Evolutionary conservation across 768 basidiomycete species (phyloP).

Genomic region (Kwoniella europaea): DNA sequence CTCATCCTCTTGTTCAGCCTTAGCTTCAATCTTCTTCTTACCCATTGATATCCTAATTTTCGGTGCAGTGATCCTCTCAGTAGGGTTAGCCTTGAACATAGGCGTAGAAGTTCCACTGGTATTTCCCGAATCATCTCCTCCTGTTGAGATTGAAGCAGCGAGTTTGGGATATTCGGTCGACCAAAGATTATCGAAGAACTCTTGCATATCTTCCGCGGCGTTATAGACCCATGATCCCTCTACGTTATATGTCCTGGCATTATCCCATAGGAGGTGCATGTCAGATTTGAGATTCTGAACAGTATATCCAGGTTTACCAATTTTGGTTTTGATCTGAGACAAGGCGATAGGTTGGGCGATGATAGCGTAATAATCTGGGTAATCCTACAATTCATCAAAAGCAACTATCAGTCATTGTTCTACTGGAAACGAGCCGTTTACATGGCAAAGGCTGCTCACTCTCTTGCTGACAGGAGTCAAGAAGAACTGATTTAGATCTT

Average conservation of each 20-base stretch:
- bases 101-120: slow-evolving; percentile 47
- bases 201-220: slow-evolving; percentile 93
- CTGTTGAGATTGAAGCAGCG: background rate
- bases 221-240: slow-evolving; percentile 94
- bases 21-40: slow-evolving; percentile 25
- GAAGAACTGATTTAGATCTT: slow-evolving; percentile 54
- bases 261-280: slow-evolving; percentile 89
- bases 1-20: slow-evolving; percentile 58
- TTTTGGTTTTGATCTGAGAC: slow-evolving; percentile 75
- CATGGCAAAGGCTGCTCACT: slow-evolving; percentile 51
- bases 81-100: slow-evolving; percentile 42
- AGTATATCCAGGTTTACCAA: slow-evolving; percentile 70
- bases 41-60: slow-evolving; percentile 77
- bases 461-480: slow-evolving; percentile 53
- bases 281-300: slow-evolving; percentile 75
- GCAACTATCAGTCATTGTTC: too few relatives aligned
- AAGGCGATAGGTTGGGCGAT: slow-evolving; percentile 88
- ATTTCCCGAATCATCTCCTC: slow-evolving; percentile 17
- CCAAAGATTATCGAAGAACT: slow-evolving; percentile 76
- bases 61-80: slow-evolving; percentile 60
- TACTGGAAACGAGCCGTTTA: too few relatives aligned
- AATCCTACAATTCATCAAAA: slow-evolving; percentile 65
- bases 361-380: slow-evolving; percentile 89
- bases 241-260: slow-evolving; percentile 90
- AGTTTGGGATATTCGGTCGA: slow-evolving; percentile 59